These are phyloP conservation scores for Ceratorhiza oryzae-sativae DNA, from an alignment of 1,284 basidiomycete species.

Conservation along the genomic window DNA sequence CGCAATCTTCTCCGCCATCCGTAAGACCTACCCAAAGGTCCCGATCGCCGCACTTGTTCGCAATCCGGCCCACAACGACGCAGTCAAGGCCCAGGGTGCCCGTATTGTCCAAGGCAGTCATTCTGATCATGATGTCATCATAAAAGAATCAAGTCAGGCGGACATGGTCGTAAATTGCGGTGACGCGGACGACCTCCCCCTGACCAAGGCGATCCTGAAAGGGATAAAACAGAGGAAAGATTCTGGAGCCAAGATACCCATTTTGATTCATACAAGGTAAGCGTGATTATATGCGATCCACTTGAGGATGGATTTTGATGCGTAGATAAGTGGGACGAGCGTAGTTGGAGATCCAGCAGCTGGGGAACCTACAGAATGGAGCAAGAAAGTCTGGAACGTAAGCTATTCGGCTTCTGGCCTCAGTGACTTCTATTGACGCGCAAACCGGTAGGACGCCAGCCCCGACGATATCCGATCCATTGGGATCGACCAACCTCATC, in stretches of 20 bases:
- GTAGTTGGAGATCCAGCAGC: constrained; percentile 47
- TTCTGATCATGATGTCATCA: constrained; percentile 46
- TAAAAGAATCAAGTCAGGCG: constrained; percentile 46
- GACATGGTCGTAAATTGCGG: constrained; percentile 51
- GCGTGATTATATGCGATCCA: neutral
- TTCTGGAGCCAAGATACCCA: constrained; percentile 46
- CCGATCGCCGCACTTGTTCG: constrained; percentile 49
- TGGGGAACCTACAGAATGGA: constrained; percentile 26
- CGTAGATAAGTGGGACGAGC: constrained; percentile 48
- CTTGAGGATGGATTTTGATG: neutral
- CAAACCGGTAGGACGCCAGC: constrained; percentile 38
- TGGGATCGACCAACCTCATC: constrained; percentile 46
- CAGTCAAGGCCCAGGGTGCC: constrained; percentile 45
- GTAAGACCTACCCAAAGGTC: constrained; percentile 44
- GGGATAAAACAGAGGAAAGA: constrained; percentile 50
- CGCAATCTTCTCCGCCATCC: constrained; percentile 43
- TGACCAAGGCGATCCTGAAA: constrained; percentile 49
- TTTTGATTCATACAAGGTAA: constrained; percentile 51
- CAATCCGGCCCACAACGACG: constrained; percentile 46
- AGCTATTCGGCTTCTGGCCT: constrained; percentile 31
- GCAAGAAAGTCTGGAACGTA: constrained; percentile 42
- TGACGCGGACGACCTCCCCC: constrained; percentile 49
- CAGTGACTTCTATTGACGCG: neutral
- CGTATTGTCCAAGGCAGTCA: constrained; percentile 47
- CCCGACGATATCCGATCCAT: constrained; percentile 42